These are phyloP conservation scores for Draba incana DNA, from an alignment of 345 rosid genomes.

Conservation along the genomic window DNA sequence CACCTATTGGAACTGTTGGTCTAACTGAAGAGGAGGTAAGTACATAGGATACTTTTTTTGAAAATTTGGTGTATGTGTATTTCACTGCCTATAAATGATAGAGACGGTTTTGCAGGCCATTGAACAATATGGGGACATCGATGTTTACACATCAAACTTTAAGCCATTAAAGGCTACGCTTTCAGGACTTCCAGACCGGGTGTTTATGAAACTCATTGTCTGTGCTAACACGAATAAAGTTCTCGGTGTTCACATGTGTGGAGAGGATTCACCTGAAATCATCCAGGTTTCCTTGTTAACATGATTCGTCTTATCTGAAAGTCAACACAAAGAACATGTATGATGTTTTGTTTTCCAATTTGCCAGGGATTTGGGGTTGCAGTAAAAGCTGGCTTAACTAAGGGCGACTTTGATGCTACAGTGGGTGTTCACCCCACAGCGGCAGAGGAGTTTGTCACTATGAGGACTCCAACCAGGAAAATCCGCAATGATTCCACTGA, in stretches of 20 bases:
- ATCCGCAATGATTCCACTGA: slow-evolving; percentile 62
- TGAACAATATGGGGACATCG: slow-evolving; percentile 72
- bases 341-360: slow-evolving; percentile 8
- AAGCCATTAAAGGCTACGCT: slow-evolving; percentile 91
- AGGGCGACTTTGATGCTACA: slow-evolving; percentile 84
- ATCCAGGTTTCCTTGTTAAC: slow-evolving; percentile 56
- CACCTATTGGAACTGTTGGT: slow-evolving; percentile 96
- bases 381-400: slow-evolving; percentile 89
- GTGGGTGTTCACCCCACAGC: slow-evolving; percentile 94
- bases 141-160: slow-evolving; percentile 84
- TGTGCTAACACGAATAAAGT: slow-evolving; percentile 77
- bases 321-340: neutral
- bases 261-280: slow-evolving; percentile 92
- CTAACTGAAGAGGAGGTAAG: slow-evolving; percentile 87
- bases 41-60: neutral
- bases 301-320: slow-evolving; percentile 11
- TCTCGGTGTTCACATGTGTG: slow-evolving; percentile 88
- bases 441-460: slow-evolving; percentile 90
- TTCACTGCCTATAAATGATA: slow-evolving; percentile 2
- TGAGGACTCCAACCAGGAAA: slow-evolving; percentile 84
- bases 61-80: slow-evolving; percentile 11
- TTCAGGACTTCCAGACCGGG: slow-evolving; percentile 92
- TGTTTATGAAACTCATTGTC: slow-evolving; percentile 85
- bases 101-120: slow-evolving; percentile 61
- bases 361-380: slow-evolving; percentile 95